Evolutionary conservation across 805 yeast species (phyloP), one percentile per base, ranked within the genome.

Genomic region (Saturnispora mendoncae): DNA sequence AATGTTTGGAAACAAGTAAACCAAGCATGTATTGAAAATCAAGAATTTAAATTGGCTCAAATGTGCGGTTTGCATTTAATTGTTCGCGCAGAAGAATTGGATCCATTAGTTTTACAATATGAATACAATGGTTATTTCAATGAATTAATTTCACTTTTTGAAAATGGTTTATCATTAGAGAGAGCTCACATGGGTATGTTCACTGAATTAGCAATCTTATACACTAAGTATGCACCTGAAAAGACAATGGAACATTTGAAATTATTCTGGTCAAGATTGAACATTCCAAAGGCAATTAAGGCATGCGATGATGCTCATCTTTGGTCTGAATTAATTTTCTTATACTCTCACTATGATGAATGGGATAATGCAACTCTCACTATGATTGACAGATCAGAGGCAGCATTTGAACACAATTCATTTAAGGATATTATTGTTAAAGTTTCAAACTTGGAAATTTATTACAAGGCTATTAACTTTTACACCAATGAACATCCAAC

Each of bases 131-230:
- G 98, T 33, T 85, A 86, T 65, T 88, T 88, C 66, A 83, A 79
- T 51, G 95, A 92, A 69, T 72, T 92, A 50, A 84, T 90, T 49
- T 77, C 96, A 14, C 74, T 92, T 55, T 86, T 92, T 55, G 98
- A 92, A 65, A 90, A 87, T 54, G 97, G 97, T 50, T 73, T 92
- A 46, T 94, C 95, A 32, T 73, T 92, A 52, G 98, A 92, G 70
- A 84, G 98, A 62, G 98, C 98, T 29, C 98, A 92, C 61, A 92
- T 92, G 98, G 98, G 97, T 53, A 90, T 92, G 97, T 92, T 92
- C 62, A 92, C 98, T 9, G 97, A 88, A 65, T 73, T 92, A 54
- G 95, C 97, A 18, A 72, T 84, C 36, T 70, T 92, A 52, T 92
- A 90, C 68, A 75, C 94, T 50, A 90, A 88, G 62, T 92, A 88